Conservation (phyloP, 306 rosid genomes). For the Trifolium pratense region DNA sequence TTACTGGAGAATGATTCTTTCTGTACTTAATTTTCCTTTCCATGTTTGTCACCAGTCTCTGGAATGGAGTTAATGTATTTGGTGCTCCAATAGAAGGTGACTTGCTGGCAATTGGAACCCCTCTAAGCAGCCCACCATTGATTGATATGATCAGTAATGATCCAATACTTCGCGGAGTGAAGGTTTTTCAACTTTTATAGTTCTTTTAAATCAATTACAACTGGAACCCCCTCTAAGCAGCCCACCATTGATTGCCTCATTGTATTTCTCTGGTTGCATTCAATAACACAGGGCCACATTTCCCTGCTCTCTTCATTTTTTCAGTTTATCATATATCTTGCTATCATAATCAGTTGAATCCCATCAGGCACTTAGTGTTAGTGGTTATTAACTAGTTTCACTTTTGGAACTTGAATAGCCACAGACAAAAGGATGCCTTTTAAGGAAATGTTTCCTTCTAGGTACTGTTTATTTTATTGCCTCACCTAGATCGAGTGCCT, state of each 20-base stretch:
- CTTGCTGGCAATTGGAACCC: conserved; percentile 77
- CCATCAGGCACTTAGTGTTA: not conserved
- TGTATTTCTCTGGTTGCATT: not conserved
- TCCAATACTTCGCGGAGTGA: conserved; percentile 83
- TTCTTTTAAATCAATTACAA: conserved; percentile 19
- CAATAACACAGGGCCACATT: not conserved
- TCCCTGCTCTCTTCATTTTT: not conserved
- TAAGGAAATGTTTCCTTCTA: conserved; percentile 35
- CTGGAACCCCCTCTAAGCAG: not conserved
- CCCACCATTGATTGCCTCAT: not conserved
- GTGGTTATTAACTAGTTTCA: conserved; percentile 19
- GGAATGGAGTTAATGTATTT: conserved; percentile 76
- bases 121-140: conserved; percentile 85
- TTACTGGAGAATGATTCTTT: conserved; percentile 27
- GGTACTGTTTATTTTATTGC: conserved; percentile 29
- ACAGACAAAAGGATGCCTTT: not conserved
- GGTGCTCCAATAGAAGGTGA: conserved; percentile 78
- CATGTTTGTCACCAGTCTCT: conserved; percentile 66
- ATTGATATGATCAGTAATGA: conserved; percentile 90
- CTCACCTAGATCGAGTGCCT: conserved; percentile 30
- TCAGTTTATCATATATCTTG: not conserved
- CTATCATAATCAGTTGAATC: conserved; percentile 5
- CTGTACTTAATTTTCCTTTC: conserved; percentile 45
- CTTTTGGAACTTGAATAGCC: conserved; percentile 20
- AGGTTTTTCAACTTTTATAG: conserved; percentile 61